Evolutionary conservation across 2,329 filamentous ascomycete species (phyloP), one percentile per base, ranked within the genome.

Genomic region (Fusarium veterinarium): DNA sequence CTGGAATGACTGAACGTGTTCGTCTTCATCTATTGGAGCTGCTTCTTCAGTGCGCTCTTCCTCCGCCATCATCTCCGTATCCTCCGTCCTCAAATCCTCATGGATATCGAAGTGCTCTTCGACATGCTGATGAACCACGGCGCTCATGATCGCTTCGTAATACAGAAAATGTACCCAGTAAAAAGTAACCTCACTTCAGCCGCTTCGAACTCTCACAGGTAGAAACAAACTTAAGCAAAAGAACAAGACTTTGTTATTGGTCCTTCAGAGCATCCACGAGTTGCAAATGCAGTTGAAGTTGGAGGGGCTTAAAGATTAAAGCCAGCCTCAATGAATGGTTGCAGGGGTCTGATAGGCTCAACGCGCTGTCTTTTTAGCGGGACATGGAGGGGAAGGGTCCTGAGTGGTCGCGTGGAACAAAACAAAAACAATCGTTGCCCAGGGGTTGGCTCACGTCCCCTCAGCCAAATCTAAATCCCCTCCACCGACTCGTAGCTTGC

Each of bases 11-110:
- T 79, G 77, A 20, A 76, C 78, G 25, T 73, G 74, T 44, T 69
- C 71, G 3, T 77, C 73, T 30, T 77, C 76, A 9, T 72, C 67
- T 16, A 67, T 64, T 44, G 73, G 74, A 12, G 48, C 74, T 45
- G 64, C 76, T 28, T 77, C 76, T 38, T 77, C 76, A 10, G 78
- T 71, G 53, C 72, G 67, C 33, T 83, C 81, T 30, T 82, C 81
- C n/a, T 86, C 84, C 12, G 80, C 80, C 80, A 86, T 85, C 82
- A 87, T 82, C 71, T 86, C 83, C 3, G 86, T 86, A 55, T 88
- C 86, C 70, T 86, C 85, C 11, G 86, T 87, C 20, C 82, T 82
- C 3, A 78, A 81, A 81, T 88, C 86, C 68, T 87, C 84, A 76
- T 87, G 85, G 61, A 88, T 87, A 30, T 82, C 81, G 69, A 88